Evolutionary conservation across 1,139 yeast species (phyloP), one percentile per base, ranked within the genome.

Genomic region (Taphrina flavorubra): DNA sequence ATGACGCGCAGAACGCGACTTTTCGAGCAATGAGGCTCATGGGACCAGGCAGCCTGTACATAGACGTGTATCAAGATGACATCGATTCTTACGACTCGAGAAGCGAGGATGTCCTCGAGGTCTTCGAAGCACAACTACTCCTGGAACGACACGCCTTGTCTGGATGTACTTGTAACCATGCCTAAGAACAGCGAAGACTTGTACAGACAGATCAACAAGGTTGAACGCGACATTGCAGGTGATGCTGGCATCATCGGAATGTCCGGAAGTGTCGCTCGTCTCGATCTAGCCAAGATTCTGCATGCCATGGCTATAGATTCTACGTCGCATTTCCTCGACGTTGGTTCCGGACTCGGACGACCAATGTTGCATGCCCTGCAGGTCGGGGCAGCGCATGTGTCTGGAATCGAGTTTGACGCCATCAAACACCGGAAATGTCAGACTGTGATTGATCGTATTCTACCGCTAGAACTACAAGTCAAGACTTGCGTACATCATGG

Each of bases 251-350:
- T 58, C 40, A 46, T 58, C 16, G 62, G 62, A 14, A 58, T 58
- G 62, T 58, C 62, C 10, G 62, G 62, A 13, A 58, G 62, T 34
- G 53, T 58, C n/a, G 51, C 53, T 11, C 51, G 62, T 18, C 53
- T 36, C 25, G 42, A 44, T 31, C 42, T 58, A 37, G 42, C 8
- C 39, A 31, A 25, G 42, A 58, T 58, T 6, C 42, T 58, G 20
- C 11, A 3, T 6, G 37, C 53, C 6, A 44, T 58, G 51, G 40
- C 42, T 8, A 1, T 58, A 6, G 62, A 44, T 18, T 25, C 62
- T 6, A 31, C 8, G 3, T 44, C 62, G 42, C 53, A 44, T 31
- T 58, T 58, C 14, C 42, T 58, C 14, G 62, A 58, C 62, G 16
- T 58, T 39, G 62, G 62, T 3, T 58, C 62, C 10, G 62, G 62